Conservation (phyloP, 1,139 yeast species). For the Diutina mesorugosa region DNA sequence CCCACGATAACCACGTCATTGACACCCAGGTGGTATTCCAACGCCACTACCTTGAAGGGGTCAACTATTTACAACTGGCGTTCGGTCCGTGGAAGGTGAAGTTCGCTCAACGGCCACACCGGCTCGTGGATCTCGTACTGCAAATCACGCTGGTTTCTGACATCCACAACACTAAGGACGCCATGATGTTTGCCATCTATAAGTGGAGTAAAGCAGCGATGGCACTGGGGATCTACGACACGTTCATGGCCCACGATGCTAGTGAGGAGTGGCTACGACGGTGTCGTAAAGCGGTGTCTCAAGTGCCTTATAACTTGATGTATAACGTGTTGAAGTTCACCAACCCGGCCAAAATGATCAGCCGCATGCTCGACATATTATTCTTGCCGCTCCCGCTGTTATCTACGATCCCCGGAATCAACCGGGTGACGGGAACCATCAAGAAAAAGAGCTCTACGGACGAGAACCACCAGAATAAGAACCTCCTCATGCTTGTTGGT, state of each 20-base stretch:
- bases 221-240: constrained; percentile 39
- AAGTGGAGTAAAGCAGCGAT: not conserved
- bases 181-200: not conserved
- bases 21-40: not conserved
- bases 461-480: constrained; percentile 18
- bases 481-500: not conserved
- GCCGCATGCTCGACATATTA: constrained; percentile 55
- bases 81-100: not conserved
- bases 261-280: constrained; percentile 64
- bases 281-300: constrained; percentile 50
- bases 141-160: not conserved
- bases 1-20: not conserved
- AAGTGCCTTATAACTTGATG: constrained; percentile 68
- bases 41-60: not conserved
- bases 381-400: constrained; percentile 26
- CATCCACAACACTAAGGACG: not conserved
- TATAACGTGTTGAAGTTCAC: constrained; percentile 68
- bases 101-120: not conserved
- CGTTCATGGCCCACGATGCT: constrained; percentile 68
- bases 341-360: constrained; percentile 75
- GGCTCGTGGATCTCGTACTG: not conserved
- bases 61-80: not conserved
- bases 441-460: not conserved
- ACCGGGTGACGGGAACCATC: constrained; percentile 19
- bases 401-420: not conserved